Percentiles rank a stretch among this genome's conserved stretches.
Conservation (phyloP, 2,329 filamentous ascomycete species). For the Colletotrichum shisoi region DNA sequence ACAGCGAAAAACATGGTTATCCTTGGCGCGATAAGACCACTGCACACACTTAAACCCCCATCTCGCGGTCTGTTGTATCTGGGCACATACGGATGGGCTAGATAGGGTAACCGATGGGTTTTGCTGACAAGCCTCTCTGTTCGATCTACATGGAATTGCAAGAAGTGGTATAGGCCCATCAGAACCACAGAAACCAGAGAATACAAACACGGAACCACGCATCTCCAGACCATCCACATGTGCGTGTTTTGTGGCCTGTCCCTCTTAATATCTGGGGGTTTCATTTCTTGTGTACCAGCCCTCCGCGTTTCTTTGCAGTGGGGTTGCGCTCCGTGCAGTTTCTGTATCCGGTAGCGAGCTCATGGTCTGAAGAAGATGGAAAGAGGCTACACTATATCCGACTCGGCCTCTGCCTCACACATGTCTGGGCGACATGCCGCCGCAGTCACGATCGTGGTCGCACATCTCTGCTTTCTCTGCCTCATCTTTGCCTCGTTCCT, state of each 20-base stretch:
- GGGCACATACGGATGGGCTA: too few species aligned
- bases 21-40: background rate
- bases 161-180: background rate
- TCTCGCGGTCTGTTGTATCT: background rate
- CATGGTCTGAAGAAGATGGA: background rate
- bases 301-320: background rate
- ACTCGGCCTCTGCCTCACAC: background rate
- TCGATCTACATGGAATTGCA: slow-evolving; percentile 18
- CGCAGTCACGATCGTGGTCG: too few species aligned
- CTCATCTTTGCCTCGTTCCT: too few species aligned
- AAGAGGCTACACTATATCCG: background rate
- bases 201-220: slow-evolving; percentile 4
- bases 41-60: background rate
- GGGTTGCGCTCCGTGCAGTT: background rate
- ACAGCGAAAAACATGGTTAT: background rate
- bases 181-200: background rate
- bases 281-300: background rate
- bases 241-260: slow-evolving; percentile 15
- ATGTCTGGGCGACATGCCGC: background rate
- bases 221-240: slow-evolving; percentile 37
- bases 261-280: slow-evolving; percentile 12
- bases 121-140: slow-evolving; percentile 19
- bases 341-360: background rate
- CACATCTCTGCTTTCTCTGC: background rate
- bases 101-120: background rate